Conservation (phyloP, 2,329 filamentous ascomycete genomes). For the Drechslerella dactyloides region DNA sequence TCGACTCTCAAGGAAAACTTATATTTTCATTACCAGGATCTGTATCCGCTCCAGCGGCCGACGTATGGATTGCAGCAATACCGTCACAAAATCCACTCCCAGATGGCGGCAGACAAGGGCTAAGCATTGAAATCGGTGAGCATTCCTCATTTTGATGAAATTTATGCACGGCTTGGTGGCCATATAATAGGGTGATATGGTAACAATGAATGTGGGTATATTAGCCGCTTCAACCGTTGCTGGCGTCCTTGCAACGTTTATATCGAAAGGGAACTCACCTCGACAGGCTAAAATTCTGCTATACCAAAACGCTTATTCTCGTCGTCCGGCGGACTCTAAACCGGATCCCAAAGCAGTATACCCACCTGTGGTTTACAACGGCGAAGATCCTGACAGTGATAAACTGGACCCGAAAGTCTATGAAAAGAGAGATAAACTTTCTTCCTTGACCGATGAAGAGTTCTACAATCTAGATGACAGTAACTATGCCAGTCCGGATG, state of each 20-base stretch:
- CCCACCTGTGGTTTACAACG: not conserved
- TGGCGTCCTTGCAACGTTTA: slow-evolving; percentile 11
- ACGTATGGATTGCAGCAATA: not conserved
- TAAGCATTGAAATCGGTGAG: not conserved
- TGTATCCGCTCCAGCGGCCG: not conserved
- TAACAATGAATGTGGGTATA: not conserved
- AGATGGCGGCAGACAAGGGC: not conserved
- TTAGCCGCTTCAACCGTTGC: slow-evolving; percentile 10
- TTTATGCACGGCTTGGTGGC: no score
- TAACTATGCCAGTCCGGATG: no score
- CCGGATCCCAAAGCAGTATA: not conserved
- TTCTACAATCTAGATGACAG: no score
- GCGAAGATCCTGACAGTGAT: not conserved
- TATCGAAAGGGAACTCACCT: not conserved
- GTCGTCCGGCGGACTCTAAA: not conserved
- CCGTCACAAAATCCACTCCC: no score
- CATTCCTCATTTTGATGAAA: not conserved
- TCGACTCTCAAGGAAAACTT: not conserved
- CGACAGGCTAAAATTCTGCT: not conserved
- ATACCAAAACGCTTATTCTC: not conserved
- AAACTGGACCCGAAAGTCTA: no score
- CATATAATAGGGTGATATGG: no score
- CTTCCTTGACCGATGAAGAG: no score
- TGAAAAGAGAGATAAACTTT: no score
- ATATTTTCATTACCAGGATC: not conserved